These are phyloP conservation scores for Eleusine indica DNA, from an alignment of 176 grass and related monocot species.

Conservation along the genomic window DNA sequence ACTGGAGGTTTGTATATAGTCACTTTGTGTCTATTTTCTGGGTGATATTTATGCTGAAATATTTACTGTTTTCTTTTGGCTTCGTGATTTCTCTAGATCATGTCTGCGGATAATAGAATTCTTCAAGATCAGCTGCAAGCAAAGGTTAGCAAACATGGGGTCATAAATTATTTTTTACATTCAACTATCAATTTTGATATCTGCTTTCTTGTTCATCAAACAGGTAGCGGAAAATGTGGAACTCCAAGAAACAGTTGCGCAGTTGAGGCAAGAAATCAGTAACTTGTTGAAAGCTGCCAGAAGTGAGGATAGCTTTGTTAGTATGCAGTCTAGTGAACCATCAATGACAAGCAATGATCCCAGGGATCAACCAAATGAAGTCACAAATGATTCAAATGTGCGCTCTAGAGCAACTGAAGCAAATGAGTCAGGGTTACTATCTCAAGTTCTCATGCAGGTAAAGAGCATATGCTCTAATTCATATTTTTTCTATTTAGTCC, in stretches of 20 bases:
- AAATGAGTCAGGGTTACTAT: slow-evolving; percentile 60
- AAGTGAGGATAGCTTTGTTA: slow-evolving; percentile 46
- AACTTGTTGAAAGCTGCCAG: slow-evolving; percentile 50
- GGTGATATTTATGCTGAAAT: slow-evolving; percentile 24
- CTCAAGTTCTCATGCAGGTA: slow-evolving; percentile 88
- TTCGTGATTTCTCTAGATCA: slow-evolving; percentile 67
- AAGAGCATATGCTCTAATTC: slow-evolving; percentile 5
- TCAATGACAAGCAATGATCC: slow-evolving; percentile 38
- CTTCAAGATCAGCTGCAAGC: slow-evolving; percentile 94
- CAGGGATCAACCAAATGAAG: slow-evolving; percentile 46
- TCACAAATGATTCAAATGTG: slow-evolving; percentile 37
- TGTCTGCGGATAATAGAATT: slow-evolving; percentile 98
- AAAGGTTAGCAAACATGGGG: slow-evolving; percentile 60
- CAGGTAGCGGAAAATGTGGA: slow-evolving; percentile 81
- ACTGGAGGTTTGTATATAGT: slow-evolving; percentile 70
- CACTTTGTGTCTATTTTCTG: slow-evolving; percentile 14
- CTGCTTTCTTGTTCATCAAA: slow-evolving; percentile 35
- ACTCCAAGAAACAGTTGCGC: slow-evolving; percentile 61
- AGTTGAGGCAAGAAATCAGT: slow-evolving; percentile 64
- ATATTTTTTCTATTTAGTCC: slow-evolving; percentile 1
- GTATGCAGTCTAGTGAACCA: slow-evolving; percentile 52
- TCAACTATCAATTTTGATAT: slow-evolving; percentile 39
- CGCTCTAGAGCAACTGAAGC: slow-evolving; percentile 45
- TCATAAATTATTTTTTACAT: slow-evolving; percentile 28
- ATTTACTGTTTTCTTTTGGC: slow-evolving; percentile 32